These are phyloP conservation scores for Globisporangium emineosum DNA, from an alignment of 352 stramenopile species.

Conservation along the genomic window DNA sequence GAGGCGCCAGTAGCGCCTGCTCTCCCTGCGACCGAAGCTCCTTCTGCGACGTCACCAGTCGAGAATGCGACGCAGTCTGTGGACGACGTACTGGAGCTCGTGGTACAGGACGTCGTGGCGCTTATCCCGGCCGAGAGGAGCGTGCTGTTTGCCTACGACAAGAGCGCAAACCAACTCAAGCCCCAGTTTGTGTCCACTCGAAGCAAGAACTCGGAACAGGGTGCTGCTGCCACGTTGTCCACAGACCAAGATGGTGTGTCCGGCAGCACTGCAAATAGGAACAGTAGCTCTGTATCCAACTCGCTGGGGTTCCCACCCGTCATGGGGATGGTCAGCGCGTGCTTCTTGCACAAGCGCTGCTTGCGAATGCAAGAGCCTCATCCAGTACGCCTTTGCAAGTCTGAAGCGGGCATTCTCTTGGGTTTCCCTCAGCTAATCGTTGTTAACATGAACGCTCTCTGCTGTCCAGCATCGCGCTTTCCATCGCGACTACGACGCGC, in stretches of 20 bases:
- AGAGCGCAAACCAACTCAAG: conserved; percentile 38
- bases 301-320: conserved; percentile 38
- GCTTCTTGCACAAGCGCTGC: conserved; percentile 53
- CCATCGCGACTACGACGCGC: conserved; percentile 56
- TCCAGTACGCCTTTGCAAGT: conserved; percentile 19
- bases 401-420: too few relatives aligned
- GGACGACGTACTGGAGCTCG: conserved; percentile 31
- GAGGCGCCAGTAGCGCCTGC: conserved; percentile 8
- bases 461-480: conserved; percentile 44
- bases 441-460: background rate
- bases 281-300: background rate
- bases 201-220: background rate
- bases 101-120: conserved; percentile 29
- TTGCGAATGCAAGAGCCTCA: conserved; percentile 59
- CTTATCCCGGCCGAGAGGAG: conserved; percentile 46
- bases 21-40: background rate
- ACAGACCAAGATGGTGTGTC: background rate
- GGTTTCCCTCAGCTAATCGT: background rate
- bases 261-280: background rate
- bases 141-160: conserved; percentile 59
- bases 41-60: background rate
- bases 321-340: conserved; percentile 52
- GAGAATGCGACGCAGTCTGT: background rate
- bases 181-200: conserved; percentile 29
- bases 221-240: background rate